Conservation (phyloP, 2,329 filamentous ascomycete species). For the Verticillium klebahnii region DNA sequence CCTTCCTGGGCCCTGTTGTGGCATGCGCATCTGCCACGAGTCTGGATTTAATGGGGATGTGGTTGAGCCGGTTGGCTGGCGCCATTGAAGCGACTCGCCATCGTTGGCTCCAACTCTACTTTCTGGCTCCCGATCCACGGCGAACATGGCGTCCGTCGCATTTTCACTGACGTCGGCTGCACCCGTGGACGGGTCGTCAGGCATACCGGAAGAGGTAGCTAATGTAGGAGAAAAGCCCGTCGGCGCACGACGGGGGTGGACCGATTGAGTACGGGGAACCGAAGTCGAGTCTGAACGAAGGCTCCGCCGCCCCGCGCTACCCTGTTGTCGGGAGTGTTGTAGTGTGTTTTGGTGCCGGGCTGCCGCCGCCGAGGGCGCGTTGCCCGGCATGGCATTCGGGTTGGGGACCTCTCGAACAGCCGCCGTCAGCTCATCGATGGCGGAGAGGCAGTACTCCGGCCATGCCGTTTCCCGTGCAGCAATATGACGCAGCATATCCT, state of each 20-base stretch:
- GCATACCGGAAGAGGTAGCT: background rate
- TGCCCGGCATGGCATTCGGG: background rate
- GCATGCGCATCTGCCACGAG: background rate
- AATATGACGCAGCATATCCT: slow-evolving; percentile 19
- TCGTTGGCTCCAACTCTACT: background rate
- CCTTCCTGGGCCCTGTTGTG: background rate
- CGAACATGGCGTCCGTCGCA: background rate
- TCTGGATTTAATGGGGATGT: background rate
- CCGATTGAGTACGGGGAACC: background rate
- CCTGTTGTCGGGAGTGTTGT: background rate
- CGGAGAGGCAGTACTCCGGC: slow-evolving; percentile 26
- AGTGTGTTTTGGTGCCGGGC: background rate
- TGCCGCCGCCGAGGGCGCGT: background rate
- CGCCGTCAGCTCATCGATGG: slow-evolving; percentile 24
- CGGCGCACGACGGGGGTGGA: background rate
- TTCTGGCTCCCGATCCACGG: background rate
- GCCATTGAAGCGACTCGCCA: background rate
- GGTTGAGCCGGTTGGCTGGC: background rate
- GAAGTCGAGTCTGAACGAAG: background rate
- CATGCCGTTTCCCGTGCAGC: slow-evolving; percentile 24
- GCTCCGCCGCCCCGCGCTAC: background rate
- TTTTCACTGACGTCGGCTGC: background rate
- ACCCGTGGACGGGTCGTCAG: background rate
- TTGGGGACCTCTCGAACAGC: slow-evolving; percentile 19
- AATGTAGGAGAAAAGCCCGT: background rate